These are phyloP conservation scores for Chrysosporium queenslandicum DNA, from an alignment of 2,329 filamentous ascomycete genomes.

Conservation along the genomic window DNA sequence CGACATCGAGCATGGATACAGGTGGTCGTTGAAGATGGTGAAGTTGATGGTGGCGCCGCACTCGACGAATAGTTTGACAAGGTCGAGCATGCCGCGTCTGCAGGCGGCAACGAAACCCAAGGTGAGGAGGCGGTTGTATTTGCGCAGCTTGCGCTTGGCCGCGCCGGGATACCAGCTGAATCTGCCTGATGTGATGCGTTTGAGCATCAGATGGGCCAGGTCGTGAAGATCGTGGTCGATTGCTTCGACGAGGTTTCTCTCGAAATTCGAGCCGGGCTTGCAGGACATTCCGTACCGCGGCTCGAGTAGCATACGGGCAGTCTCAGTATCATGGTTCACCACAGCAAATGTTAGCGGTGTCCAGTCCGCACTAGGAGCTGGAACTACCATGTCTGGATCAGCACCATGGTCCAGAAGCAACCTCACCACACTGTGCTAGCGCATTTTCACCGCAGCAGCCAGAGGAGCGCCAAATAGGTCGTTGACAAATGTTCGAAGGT, in stretches of 20 bases:
- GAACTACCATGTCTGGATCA: background rate
- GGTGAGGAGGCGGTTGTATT: background rate
- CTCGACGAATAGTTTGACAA: background rate
- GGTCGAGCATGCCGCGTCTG: background rate
- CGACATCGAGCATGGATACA: background rate
- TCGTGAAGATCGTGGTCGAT: background rate
- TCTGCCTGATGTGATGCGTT: no score
- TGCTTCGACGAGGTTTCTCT: background rate
- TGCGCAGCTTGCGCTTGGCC: background rate
- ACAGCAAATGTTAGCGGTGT: no score
- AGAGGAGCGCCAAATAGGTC: no score
- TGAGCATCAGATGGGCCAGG: background rate
- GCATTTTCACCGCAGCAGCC: background rate
- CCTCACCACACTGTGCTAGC: background rate
- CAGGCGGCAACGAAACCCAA: background rate
- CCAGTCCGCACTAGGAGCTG: background rate
- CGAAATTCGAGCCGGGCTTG: background rate
- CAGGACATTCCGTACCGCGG: background rate
- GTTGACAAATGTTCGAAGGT: no score
- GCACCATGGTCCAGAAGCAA: background rate
- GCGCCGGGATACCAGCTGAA: no score
- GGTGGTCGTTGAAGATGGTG: background rate
- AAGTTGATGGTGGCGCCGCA: no score
- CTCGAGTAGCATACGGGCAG: background rate
- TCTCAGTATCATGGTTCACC: background rate